Evolutionary conservation across 1,139 yeast species (phyloP).

Genomic region (Hanseniaspora sp.): DNA sequence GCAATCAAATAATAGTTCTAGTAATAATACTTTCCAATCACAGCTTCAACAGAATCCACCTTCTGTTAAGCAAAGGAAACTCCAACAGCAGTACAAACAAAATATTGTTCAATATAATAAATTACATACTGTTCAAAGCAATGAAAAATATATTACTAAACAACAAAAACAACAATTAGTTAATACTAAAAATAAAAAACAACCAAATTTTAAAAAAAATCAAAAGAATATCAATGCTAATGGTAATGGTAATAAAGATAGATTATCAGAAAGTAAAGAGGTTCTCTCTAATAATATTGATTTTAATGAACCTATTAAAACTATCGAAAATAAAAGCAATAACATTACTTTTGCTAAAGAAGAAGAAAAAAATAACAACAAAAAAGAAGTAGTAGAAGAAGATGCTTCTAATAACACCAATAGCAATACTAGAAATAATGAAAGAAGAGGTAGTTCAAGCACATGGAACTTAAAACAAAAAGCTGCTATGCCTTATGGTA

Average conservation of each 20-base stretch:
- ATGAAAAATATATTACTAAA: constrained; percentile 1
- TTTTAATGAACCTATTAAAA: not conserved
- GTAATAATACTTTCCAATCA: not conserved
- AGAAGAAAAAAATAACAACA: not conserved
- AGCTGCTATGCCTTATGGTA: constrained; percentile 14
- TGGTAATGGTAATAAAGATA: not conserved
- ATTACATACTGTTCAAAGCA: constrained; percentile 1
- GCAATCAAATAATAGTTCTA: not conserved
- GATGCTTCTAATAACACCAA: not conserved
- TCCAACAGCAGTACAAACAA: constrained; percentile 14
- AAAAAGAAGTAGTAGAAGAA: not conserved
- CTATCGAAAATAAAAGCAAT: not conserved
- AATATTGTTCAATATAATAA: constrained; percentile 14
- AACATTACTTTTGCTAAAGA: not conserved
- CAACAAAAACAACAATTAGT: not conserved
- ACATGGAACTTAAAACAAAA: constrained; percentile 14
- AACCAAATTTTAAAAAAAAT: not conserved
- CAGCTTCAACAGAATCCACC: not conserved
- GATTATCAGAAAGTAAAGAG: not conserved
- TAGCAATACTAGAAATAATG: not conserved
- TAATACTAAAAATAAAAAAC: not conserved
- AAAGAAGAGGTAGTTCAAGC: constrained; percentile 13
- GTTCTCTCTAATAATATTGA: not conserved
- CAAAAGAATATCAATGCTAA: not conserved
- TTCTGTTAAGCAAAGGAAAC: constrained; percentile 3